These are phyloP conservation scores for Curvularia eragrostidis DNA, from an alignment of 2,329 filamentous ascomycete genomes.

Conservation along the genomic window DNA sequence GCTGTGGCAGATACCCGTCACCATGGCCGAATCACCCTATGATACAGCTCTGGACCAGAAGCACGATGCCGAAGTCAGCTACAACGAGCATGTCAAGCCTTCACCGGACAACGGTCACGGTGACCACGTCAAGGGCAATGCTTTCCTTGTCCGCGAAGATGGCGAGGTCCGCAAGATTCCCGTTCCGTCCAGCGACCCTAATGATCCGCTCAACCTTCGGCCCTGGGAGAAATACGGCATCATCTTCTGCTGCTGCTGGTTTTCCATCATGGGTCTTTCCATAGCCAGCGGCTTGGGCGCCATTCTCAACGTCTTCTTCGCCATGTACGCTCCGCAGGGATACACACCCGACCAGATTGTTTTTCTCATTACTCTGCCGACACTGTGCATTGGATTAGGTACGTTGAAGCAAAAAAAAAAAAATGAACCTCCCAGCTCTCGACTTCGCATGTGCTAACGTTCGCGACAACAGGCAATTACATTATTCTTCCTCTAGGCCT, in stretches of 20 bases:
- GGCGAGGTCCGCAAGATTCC: neutral
- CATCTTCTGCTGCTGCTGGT: constrained; percentile 7
- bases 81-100: neutral
- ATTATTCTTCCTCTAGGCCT: neutral
- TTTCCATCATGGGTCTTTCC: constrained; percentile 2
- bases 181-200: neutral
- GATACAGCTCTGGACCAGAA: neutral
- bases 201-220: constrained; percentile 1
- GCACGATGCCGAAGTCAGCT: neutral
- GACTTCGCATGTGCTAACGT: neutral
- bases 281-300: neutral
- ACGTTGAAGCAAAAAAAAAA: neutral
- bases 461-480: neutral
- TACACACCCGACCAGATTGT: neutral
- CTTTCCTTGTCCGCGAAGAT: constrained; percentile 3
- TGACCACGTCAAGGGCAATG: constrained; percentile 3
- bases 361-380: neutral
- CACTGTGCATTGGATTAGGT: neutral
- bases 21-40: neutral
- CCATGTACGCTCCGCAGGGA: neutral
- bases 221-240: neutral
- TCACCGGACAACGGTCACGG: neutral
- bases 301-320: constrained; percentile 1
- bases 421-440: no score
- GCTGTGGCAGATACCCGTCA: neutral